Conservation (phyloP, 805 yeast genomes). For the Sugiyamaella qingdaonensis region DNA sequence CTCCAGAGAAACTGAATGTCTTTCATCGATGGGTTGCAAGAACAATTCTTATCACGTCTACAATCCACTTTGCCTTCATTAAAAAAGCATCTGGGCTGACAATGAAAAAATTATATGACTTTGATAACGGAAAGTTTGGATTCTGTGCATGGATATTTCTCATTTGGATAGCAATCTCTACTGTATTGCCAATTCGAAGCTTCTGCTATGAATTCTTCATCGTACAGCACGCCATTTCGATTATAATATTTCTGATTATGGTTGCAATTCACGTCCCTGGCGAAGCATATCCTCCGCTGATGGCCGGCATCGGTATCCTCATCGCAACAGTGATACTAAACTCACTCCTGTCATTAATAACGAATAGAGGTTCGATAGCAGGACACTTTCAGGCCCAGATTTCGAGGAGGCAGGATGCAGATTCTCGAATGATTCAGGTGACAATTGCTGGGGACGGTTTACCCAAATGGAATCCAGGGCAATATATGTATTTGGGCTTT, state of each 20-base stretch:
- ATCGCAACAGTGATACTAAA: slow-evolving; percentile 32
- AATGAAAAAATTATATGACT: slow-evolving; percentile 42
- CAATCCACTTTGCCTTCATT: slow-evolving; percentile 35
- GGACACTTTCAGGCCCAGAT: neutral
- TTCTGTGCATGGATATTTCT: slow-evolving; percentile 37
- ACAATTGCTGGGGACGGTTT: neutral
- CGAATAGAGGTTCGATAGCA: neutral
- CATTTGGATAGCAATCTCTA: slow-evolving; percentile 30
- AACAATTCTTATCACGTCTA: slow-evolving; percentile 35
- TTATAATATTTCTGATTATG: slow-evolving; percentile 41
- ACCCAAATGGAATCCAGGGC: slow-evolving; percentile 45
- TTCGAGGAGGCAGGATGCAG: neutral
- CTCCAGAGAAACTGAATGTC: slow-evolving; percentile 38
- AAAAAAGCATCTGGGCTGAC: slow-evolving; percentile 40
- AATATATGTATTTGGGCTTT: slow-evolving; percentile 42
- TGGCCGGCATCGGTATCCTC: slow-evolving; percentile 39
- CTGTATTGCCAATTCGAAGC: slow-evolving; percentile 36
- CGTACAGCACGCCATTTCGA: slow-evolving; percentile 40
- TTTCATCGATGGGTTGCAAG: slow-evolving; percentile 46
- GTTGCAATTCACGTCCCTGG: slow-evolving; percentile 41
- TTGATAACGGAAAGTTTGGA: slow-evolving; percentile 42
- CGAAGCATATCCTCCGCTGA: slow-evolving; percentile 39
- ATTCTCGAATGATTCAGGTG: neutral
- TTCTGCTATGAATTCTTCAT: slow-evolving; percentile 43
- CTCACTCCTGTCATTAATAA: neutral